Evolutionary conservation across 1,284 basidiomycete species (phyloP), one percentile per base, ranked within the genome.

Genomic region (Ceratobasidium sp.): DNA sequence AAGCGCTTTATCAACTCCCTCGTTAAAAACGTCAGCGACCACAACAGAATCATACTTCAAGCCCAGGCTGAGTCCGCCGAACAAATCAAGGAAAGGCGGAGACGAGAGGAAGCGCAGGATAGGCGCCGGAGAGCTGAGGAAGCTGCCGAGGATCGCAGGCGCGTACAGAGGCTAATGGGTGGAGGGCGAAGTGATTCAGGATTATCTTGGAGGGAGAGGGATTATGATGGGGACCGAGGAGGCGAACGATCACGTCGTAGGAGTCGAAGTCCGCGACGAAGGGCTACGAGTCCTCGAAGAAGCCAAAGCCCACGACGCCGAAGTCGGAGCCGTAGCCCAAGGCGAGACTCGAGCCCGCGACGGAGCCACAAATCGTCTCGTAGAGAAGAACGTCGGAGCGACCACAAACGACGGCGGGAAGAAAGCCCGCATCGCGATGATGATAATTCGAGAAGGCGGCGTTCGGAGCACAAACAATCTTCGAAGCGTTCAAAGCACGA

Each of bases 1-100:
- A 98, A 97, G 81, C 92, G 94, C 0, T 98, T 98, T 82, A 85
- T 98, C 24, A 89, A 91, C 0, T 91, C 92, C 29, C 94, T 98
- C 75, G 96, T 98, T 73, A 89, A 91, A 76, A 95, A 89, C 77
- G 97, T 96, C 2, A 95, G 96, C 80, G 95, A 96, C 74, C 96
- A 98, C 81, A 98, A 98, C 82, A 90, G 91, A 81, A 90, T 92
- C 15, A 85, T 98, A 22, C 84, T 96, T 9, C 87, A 90, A 53
- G 88, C 91, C 22, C 94, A 98, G 82, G 91, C 92, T 0, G 82
- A 88, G 22, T 90, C 91, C 36, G 93, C 93, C 0, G 86, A 91
- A 77, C 91, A 93, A 77, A 87, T 90, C 6, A 89, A 93, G 75
- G 82, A 84, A 50, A 90, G 89, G 79, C 84, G 89, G 47, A 87